Percentiles rank a stretch among this genome's conserved stretches.
phyloP scores from a whole-genome alignment of 2,329 filamentous ascomycete genomes.

The Pseudogymnoascus sp. region DNA sequence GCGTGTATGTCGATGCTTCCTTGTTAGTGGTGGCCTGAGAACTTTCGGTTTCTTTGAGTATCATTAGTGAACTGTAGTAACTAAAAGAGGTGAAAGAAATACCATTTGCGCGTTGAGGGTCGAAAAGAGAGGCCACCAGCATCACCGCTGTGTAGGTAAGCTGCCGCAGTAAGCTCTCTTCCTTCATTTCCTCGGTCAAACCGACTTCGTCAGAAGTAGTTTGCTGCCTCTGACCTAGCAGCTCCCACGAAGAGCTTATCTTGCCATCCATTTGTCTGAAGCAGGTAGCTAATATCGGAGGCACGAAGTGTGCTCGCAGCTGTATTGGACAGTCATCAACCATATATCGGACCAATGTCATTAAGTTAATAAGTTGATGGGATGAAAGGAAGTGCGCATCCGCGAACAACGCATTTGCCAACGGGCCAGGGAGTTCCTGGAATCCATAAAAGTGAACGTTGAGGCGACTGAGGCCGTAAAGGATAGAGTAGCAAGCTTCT shows the following conservation, averaged over 20 bases:
- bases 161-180: slow-evolving; percentile 88
- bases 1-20: slow-evolving; percentile 23
- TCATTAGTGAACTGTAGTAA: neutral
- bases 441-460: slow-evolving; percentile 89
- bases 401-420: slow-evolving; percentile 76
- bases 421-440: slow-evolving; percentile 67
- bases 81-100: slow-evolving; percentile 10
- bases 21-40: slow-evolving; percentile 15
- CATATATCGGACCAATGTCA: slow-evolving; percentile 79
- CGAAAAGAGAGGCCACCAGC: slow-evolving; percentile 82
- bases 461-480: slow-evolving; percentile 86
- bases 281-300: slow-evolving; percentile 70
- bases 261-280: slow-evolving; percentile 84
- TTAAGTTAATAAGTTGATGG: slow-evolving; percentile 87
- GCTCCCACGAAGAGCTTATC: slow-evolving; percentile 78
- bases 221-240: slow-evolving; percentile 55
- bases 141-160: slow-evolving; percentile 87
- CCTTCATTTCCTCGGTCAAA: slow-evolving; percentile 93
- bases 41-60: neutral
- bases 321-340: slow-evolving; percentile 86
- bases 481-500: slow-evolving; percentile 87
- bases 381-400: slow-evolving; percentile 77
- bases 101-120: slow-evolving; percentile 60
- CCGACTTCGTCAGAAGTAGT: slow-evolving; percentile 63
- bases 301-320: slow-evolving; percentile 70